Conservation (phyloP, 2,329 filamentous ascomycete species). For the Phialophora chinensis region DNA sequence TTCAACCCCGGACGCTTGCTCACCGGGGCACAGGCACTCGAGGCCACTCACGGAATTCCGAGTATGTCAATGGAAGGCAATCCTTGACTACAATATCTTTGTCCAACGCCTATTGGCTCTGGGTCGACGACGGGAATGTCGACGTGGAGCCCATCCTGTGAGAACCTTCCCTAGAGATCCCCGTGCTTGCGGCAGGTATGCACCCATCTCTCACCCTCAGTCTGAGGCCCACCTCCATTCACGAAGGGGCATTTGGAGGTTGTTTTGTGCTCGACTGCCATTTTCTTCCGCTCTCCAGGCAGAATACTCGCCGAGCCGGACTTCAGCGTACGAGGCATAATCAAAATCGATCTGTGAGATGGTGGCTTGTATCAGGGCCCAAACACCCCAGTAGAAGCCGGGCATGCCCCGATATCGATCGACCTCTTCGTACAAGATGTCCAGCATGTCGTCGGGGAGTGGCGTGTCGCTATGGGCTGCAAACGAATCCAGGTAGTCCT, state of each 20-base stretch:
- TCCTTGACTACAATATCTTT: constrained; percentile 1
- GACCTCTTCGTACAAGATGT: constrained; percentile 77
- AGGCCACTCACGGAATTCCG: not conserved
- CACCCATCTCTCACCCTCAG: constrained; percentile 6
- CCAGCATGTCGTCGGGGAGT: constrained; percentile 58
- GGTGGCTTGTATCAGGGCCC: constrained; percentile 90
- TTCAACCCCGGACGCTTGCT: not conserved
- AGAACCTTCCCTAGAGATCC: not conserved
- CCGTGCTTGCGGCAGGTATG: not conserved
- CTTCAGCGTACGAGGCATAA: constrained; percentile 88
- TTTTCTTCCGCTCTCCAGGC: constrained; percentile 77
- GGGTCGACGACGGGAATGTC: not conserved
- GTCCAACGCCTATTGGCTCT: not conserved
- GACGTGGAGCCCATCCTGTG: not conserved
- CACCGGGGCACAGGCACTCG: not conserved
- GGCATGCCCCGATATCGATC: constrained; percentile 87
- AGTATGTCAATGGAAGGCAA: not conserved
- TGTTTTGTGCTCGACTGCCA: constrained; percentile 62
- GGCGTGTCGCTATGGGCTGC: constrained; percentile 58
- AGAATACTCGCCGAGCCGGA: constrained; percentile 87
- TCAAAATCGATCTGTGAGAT: constrained; percentile 98
- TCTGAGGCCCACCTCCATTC: constrained; percentile 79
- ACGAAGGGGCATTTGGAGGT: constrained; percentile 70
- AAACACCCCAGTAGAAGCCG: constrained; percentile 88
- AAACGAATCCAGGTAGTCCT: constrained; percentile 81